Conservation (phyloP, 2,329 filamentous ascomycete species). For the Gyromitra esculenta region DNA sequence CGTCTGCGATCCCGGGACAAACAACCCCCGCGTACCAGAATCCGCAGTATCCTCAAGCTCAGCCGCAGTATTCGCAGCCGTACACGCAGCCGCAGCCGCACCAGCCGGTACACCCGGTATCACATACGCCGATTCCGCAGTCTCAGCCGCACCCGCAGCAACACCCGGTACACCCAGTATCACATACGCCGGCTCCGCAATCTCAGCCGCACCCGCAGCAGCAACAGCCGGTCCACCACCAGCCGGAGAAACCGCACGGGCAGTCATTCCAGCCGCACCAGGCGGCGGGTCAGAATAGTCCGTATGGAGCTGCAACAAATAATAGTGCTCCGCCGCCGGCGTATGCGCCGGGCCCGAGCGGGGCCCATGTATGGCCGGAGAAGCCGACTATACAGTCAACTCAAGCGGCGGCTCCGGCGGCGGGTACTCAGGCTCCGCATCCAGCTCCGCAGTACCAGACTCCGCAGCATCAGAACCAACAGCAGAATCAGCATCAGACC, state of each 20-base stretch:
- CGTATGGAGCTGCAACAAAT: too few relatives aligned
- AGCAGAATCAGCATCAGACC: neutral
- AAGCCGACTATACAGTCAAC: slow-evolving; percentile 40
- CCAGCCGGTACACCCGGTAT: slow-evolving; percentile 6
- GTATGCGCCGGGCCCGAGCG: slow-evolving; percentile 8
- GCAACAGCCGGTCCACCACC: slow-evolving; percentile 1
- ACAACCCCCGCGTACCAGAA: neutral
- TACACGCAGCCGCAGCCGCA: neutral
- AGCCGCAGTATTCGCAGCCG: slow-evolving; percentile 12
- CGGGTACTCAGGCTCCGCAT: too few relatives aligned
- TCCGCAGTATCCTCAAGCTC: slow-evolving; percentile 1
- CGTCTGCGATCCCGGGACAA: neutral
- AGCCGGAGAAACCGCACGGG: neutral
- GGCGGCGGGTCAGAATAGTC: too few relatives aligned
- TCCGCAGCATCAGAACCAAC: neutral
- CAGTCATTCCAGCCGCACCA: neutral
- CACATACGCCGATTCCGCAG: slow-evolving; percentile 1
- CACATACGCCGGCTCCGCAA: neutral
- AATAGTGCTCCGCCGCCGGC: slow-evolving; percentile 19
- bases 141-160: slow-evolving; percentile 6
- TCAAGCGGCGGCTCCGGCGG: neutral
- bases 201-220: slow-evolving; percentile 1
- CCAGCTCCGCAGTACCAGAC: too few relatives aligned
- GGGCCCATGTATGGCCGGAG: neutral
- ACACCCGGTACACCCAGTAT: slow-evolving; percentile 10